Base-by-base conservation (phyloP, 2,329 filamentous ascomycete species). In the Trichoderma brevicompactum region DNA sequence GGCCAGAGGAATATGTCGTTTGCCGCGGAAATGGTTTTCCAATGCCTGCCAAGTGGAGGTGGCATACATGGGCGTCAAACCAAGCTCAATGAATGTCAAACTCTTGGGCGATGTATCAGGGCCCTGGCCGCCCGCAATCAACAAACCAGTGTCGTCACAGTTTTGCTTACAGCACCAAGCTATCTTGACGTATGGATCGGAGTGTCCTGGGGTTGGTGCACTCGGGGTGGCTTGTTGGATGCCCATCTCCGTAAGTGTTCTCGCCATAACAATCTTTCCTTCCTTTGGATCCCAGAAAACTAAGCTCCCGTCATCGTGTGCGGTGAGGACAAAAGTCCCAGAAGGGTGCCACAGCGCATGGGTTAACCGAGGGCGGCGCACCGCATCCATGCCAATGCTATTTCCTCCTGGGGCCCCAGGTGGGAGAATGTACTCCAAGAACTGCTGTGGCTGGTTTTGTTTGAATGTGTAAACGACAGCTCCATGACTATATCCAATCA, bases 211-310 rank as follows among this genome's bases (percentile, higher is more conserved):
- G 0, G 81, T 82, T 1, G 82, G 82, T 3, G 83, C 78, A 1
- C 79, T 71, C 13, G 81, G 75, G 0, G 83, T 82, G 2, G 89
- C 88, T 68, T 89, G 85, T 70, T 97, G 86, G 63, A 98, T 81
- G 71, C 92, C 86, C 4, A 85, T 86, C 65, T 92, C 87, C 64
- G 89, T 86, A 38, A 97, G 77, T 0, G 92, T 97, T 71, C 95
- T 84, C 4, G 94, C 94, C 82, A 92, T 88, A 7, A 99, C 80
- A 43, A 96, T 81, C 65, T 91, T 88, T 7, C 92, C 92, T 73
- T 98, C 94, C 72, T 93, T 96, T 0, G 90, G 82, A 76, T 99
- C 95, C 94, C 94, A 99, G 70, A 98, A 90, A 0, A 96, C 94
- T 53, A 99, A 80, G 71, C 92, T 97, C 40, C 91, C 90, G 74